These are phyloP conservation scores for Claviceps digitariae DNA, from an alignment of 2,329 filamentous ascomycete genomes.

Conservation along the genomic window DNA sequence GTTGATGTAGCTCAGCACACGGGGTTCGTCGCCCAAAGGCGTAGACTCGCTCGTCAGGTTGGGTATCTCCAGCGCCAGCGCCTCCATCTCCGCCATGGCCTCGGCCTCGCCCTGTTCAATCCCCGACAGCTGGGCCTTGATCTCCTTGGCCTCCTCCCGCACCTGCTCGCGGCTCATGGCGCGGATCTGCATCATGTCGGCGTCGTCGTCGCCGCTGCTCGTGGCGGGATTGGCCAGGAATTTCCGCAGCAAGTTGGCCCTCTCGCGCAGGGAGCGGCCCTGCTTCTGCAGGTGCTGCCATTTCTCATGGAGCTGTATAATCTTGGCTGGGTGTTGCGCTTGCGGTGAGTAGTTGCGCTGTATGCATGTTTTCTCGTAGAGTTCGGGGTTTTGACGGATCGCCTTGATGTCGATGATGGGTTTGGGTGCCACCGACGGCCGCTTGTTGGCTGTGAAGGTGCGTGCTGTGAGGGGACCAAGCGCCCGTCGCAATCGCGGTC, in stretches of 20 bases:
- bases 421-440: slow-evolving; percentile 64
- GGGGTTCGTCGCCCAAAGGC: slow-evolving; percentile 53
- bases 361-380: slow-evolving; percentile 71
- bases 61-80: slow-evolving; percentile 64
- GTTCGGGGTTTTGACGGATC: slow-evolving; percentile 70
- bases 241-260: slow-evolving; percentile 48
- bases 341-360: slow-evolving; percentile 66
- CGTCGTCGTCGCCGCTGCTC: slow-evolving; percentile 29
- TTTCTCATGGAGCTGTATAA: slow-evolving; percentile 40
- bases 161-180: slow-evolving; percentile 35
- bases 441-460: slow-evolving; percentile 19
- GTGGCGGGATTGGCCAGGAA: slow-evolving; percentile 39
- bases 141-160: slow-evolving; percentile 45
- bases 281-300: slow-evolving; percentile 48
- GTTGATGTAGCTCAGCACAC: slow-evolving; percentile 67
- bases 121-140: slow-evolving; percentile 48
- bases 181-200: slow-evolving; percentile 22
- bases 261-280: slow-evolving; percentile 47
- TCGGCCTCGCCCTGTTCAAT: slow-evolving; percentile 50
- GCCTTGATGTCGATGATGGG: slow-evolving; percentile 72
- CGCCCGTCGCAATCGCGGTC: not conserved
- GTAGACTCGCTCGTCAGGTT: slow-evolving; percentile 72
- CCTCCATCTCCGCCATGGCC: slow-evolving; percentile 52
- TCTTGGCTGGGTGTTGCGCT: slow-evolving; percentile 39
- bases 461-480: slow-evolving; percentile 7